Base-by-base conservation (phyloP, 768 basidiomycete genomes). In the Hortiboletus flavorubellus region DNA sequence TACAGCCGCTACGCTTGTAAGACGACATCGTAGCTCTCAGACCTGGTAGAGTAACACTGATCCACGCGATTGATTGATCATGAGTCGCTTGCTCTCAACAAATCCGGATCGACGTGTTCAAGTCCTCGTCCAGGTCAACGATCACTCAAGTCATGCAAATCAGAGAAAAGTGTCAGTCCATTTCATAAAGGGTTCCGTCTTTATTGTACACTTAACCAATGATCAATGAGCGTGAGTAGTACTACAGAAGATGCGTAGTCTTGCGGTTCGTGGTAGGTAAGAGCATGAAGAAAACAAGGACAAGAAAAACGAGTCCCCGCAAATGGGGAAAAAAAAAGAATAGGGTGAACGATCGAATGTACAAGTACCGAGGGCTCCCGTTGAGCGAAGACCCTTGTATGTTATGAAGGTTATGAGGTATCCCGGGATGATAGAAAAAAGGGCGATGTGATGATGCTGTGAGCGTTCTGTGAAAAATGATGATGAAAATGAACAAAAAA, bases 211-310 rank as follows among this genome's bases (percentile, higher is more conserved):
- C 58, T 44, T 52, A 51, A 43, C 39, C 29, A 30, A 21, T 40
- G 15, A 41, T 39, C 21, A 64, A 64, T 64, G 63, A 64, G 53
- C 14, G 63, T 64, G 63, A 35, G 30, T 64, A 59, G 55, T 62
- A 61, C 63, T 64, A 64, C 63, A 64, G n/a, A 43, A 58, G 4
- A 26, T 62, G 63, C 46, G 57, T 62, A 57, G 64, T 62, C 51
- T 46, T 64, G 53, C 30, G 2, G 44, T 51, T 59, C 26, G 35
- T 47, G 35, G n/a, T 34, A 9, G 43, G n/a, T 26, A 4, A 21
- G 11, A n/a, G 18, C 29, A n/a, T 35, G 23, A 26, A 34, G 15
- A 34, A 49, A 23, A 26, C 5, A 4, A 26, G 5, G 26, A 26
- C 6, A n/a, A 41, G 8, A 39, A 35, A 35, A 37, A 38, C 4